These are phyloP conservation scores for Trichoderma semiorbis DNA, from an alignment of 2,329 filamentous ascomycete genomes.

Conservation along the genomic window DNA sequence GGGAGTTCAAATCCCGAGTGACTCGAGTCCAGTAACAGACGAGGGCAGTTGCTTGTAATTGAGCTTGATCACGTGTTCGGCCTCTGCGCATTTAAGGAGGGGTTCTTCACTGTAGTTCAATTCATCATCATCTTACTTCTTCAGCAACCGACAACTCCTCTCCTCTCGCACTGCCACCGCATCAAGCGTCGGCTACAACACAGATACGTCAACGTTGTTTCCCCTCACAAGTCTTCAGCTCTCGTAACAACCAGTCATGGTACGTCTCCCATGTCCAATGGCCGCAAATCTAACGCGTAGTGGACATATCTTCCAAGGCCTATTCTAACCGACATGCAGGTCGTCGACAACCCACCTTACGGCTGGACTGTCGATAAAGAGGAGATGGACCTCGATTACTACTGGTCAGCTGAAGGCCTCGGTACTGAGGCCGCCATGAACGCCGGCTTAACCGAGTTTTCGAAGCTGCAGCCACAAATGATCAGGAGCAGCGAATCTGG, in stretches of 20 bases:
- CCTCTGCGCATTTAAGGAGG: not conserved
- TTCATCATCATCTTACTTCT: not conserved
- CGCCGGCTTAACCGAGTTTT: not conserved
- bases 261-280: not conserved
- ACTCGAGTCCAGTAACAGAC: not conserved
- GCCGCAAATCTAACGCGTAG: not conserved
- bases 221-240: not conserved
- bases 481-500: not conserved
- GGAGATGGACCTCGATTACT: not conserved
- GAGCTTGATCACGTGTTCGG: not conserved
- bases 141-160: not conserved
- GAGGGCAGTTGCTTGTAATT: not conserved
- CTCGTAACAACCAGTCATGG: not conserved
- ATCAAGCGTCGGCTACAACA: not conserved
- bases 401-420: not conserved
- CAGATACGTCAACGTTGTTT: not conserved
- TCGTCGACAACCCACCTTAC: not conserved
- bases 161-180: not conserved
- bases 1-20: not conserved
- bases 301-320: not conserved
- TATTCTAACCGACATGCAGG: not conserved
- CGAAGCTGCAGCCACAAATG: not conserved
- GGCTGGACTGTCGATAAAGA: not conserved
- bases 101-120: not conserved
- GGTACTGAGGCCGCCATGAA: not conserved